Percentiles rank a stretch among this genome's conserved stretches.
phyloP scores from a whole-genome alignment of 2,329 filamentous ascomycete genomes.

The Chaetoscypha palmicola region DNA sequence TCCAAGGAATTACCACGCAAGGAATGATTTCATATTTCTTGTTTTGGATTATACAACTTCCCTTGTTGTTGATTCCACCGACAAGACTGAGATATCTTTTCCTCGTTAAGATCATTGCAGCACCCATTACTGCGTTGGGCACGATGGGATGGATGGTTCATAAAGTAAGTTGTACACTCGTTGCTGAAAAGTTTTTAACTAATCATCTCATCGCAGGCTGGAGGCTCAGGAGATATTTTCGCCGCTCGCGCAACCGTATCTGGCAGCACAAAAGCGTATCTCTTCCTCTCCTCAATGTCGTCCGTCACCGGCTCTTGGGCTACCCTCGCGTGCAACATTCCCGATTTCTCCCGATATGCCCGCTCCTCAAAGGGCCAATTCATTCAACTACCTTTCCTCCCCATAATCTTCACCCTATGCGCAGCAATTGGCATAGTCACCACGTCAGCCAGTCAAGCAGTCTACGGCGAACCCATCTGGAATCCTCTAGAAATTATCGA shows the following conservation, averaged over 20 bases:
- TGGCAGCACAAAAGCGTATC: slow-evolving; percentile 25
- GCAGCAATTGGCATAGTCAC: slow-evolving; percentile 48
- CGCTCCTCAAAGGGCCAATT: slow-evolving; percentile 25
- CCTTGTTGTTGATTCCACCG: slow-evolving; percentile 44
- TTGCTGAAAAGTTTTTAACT: not conserved
- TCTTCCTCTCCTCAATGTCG: slow-evolving; percentile 27
- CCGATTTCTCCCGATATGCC: slow-evolving; percentile 32
- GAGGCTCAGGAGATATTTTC: slow-evolving; percentile 33
- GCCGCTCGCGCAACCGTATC: slow-evolving; percentile 20
- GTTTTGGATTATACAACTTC: slow-evolving; percentile 30
- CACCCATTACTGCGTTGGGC: slow-evolving; percentile 53
- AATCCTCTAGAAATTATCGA: slow-evolving; percentile 40
- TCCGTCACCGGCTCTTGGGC: slow-evolving; percentile 29
- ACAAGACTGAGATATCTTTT: slow-evolving; percentile 45
- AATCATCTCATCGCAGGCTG: no score
- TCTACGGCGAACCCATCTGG: slow-evolving; percentile 46
- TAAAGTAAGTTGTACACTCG: slow-evolving; percentile 31
- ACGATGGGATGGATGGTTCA: slow-evolving; percentile 58
- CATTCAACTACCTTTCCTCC: slow-evolving; percentile 35
- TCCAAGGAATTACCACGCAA: slow-evolving; percentile 46
- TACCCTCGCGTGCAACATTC: slow-evolving; percentile 32
- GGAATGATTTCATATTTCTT: slow-evolving; percentile 50
- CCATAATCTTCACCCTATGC: slow-evolving; percentile 27
- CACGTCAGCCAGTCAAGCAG: slow-evolving; percentile 45
- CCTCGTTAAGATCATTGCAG: slow-evolving; percentile 41